Evolutionary conservation across 805 yeast genomes (phyloP), one percentile per base, ranked within the genome.

Genomic region (Yarrowia sp.): DNA sequence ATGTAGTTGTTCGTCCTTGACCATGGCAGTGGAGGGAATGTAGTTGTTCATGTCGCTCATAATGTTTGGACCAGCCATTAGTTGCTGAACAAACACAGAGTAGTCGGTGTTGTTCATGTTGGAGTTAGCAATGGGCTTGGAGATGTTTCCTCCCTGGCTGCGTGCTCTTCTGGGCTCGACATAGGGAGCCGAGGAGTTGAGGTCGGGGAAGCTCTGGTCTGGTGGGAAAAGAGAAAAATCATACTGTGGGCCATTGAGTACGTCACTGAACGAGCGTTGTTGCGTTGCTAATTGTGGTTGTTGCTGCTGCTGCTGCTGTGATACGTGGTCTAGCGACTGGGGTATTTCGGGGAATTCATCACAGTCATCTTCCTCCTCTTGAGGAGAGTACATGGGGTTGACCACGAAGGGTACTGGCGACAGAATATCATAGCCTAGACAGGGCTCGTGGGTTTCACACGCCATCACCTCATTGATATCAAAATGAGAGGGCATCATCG

Each of bases 401-500:
- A 54, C 61, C 46, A 54, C 17, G n/a, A 54, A 54, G 3, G 61
- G 61, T 10, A 54, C 30, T 5, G 61, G 61, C 61, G 61, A 54
- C 46, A 54, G 26, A 17, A 54, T 17, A 17, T 54, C 61, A 46
- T 54, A 54, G 19, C 36, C 61, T 46, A 54, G 14, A 9, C 61
- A 54, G 1, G 44, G 61, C 46, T 54, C 61, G 30, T 54, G 61
- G 21, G 61, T 54, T 26, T 54, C 46, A 19, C 35, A 36, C 36
- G 35, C 24, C 46, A 36, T 46, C 35, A 54, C 61, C 61, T 54
- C 61, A 54, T 54, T 54, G 46, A 54, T 36, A 54, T 54, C 61
- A 36, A 54, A 54, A 54, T 54, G 61, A 54, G 61, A 54, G 61
- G 61, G 61, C 61, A 54, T 54, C 61, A 54, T 54, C 35, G 61